Conservation (phyloP, 495 filamentous ascomycete genomes). For the Penicillium taxi region DNA sequence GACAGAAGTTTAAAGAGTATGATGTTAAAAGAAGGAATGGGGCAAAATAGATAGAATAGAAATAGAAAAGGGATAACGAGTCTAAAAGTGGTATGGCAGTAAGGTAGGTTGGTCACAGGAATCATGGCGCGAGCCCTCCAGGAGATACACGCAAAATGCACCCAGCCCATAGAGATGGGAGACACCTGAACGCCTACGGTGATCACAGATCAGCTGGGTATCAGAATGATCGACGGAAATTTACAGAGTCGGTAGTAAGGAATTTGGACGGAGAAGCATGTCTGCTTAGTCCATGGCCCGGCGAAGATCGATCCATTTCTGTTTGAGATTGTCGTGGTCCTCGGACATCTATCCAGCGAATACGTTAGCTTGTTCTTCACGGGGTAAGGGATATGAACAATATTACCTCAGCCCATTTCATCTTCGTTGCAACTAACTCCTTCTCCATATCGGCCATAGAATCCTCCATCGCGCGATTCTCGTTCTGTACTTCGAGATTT, state of each 20-base stretch:
- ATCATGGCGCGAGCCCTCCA: constrained; percentile 8
- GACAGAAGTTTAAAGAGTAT: neutral
- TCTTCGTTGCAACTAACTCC: constrained; percentile 85
- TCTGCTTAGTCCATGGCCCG: constrained; percentile 49
- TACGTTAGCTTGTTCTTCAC: constrained; percentile 7
- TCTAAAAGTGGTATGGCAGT: too few species aligned
- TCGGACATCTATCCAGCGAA: constrained; percentile 31
- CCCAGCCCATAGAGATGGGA: constrained; percentile 13
- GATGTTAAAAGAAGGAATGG: constrained; percentile 3
- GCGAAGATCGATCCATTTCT: constrained; percentile 77
- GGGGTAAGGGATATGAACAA: neutral
- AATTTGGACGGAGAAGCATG: neutral
- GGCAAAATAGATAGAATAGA: constrained; percentile 9
- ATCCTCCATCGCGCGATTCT: constrained; percentile 83
- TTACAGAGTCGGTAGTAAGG: constrained; percentile 14
- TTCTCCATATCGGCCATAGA: constrained; percentile 92
- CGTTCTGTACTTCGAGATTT: constrained; percentile 89
- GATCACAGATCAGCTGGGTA: constrained; percentile 18
- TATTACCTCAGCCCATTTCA: constrained; percentile 85
- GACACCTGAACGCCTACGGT: constrained; percentile 2
- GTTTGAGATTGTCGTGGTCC: constrained; percentile 67
- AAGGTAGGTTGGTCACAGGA: constrained; percentile 3
- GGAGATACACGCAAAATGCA: constrained; percentile 1
- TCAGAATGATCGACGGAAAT: constrained; percentile 15
- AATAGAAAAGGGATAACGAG: too few species aligned